Evolutionary conservation across 176 grass and related monocot genomes (phyloP), one percentile per base, ranked within the genome.

Genomic region (Hordeum marinum): DNA sequence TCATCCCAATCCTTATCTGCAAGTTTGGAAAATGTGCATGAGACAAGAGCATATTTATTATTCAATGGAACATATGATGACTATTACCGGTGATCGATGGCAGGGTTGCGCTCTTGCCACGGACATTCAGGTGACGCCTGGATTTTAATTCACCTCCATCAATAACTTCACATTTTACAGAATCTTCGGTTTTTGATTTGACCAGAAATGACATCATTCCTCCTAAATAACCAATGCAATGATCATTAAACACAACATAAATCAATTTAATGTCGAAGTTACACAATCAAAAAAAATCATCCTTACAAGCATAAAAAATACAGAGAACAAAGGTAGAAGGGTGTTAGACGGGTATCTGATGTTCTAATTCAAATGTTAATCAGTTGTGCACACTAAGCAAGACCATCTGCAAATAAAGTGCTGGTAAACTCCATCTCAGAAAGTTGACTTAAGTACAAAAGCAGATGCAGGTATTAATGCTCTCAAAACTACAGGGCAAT

Each of bases 1-100:
- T 99, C 96, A n/a, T 99, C 96, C 96, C 96, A 99, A 73, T 99
- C 96, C 86, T 99, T 99, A 64, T 99, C 96, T 99, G 91, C 75
- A 89, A 68, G 50, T 72, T 34, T 68, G 48, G 74, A 92, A 79
- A 59, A 79, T 42, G 52, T 50, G 26, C 46, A 86, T 87, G 62
- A 89, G 46, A 58, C 9, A 42, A 85, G 79, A 81, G 0, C 13
- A 46, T 55, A 14, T 75, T 24, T 24, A 73, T 32, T 68, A 60
- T 81, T n/a, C 11, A 82, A 39, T 81, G 37, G 57, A 80, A 60
- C 17, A 62, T 34, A 71, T 32, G 60, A 23, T 58, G 8, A 39
- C 45, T 68, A 83, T 91, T 85, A 98, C 96, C 96, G 7, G 96
- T 98, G 72, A 99, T 99, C 70, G 96, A 99, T 80, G 96, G 96